A percentile compares a stretch with the other conserved stretches of the same genome.
phyloP scores from a whole-genome alignment of 2,329 filamentous ascomycete species.

The Trichophaea hybrida region DNA sequence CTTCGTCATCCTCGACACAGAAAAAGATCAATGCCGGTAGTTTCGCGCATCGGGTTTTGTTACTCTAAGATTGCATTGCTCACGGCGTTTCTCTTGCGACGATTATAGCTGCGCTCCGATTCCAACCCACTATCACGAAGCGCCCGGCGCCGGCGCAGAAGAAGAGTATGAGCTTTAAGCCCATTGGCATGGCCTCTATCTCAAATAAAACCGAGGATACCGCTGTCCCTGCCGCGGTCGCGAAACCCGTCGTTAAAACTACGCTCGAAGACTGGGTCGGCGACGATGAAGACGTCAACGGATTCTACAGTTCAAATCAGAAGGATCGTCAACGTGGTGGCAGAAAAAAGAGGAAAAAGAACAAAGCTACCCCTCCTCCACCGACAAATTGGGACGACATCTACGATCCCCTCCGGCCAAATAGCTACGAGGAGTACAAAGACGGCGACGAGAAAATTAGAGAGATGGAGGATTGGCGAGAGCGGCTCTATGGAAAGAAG shows the following conservation, averaged over 20 bases:
- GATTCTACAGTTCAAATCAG: slow-evolving; percentile 41
- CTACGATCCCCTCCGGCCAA: slow-evolving; percentile 72
- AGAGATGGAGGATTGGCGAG: slow-evolving; percentile 76
- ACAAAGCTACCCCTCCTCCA: slow-evolving; percentile 47
- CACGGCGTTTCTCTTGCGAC: slow-evolving; percentile 32
- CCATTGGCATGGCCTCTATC: slow-evolving; percentile 23
- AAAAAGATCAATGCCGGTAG: slow-evolving; percentile 57
- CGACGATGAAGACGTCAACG: slow-evolving; percentile 64
- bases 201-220: slow-evolving; percentile 27
- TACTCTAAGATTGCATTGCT: slow-evolving; percentile 32
- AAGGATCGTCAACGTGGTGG: slow-evolving; percentile 63
- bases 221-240: slow-evolving; percentile 20
- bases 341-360: slow-evolving; percentile 50
- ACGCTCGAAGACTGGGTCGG: slow-evolving; percentile 71
- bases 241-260: slow-evolving; percentile 43
- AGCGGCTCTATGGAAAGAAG: slow-evolving; percentile 53
- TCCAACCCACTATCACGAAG: slow-evolving; percentile 59
- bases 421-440: slow-evolving; percentile 71
- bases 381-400: slow-evolving; percentile 81
- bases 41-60: slow-evolving; percentile 30
- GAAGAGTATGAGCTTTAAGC: slow-evolving; percentile 35
- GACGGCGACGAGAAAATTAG: slow-evolving; percentile 68
- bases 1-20: slow-evolving; percentile 29
- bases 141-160: slow-evolving; percentile 49
- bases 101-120: slow-evolving; percentile 51